Percentiles rank a stretch among this genome's conserved stretches.
phyloP scores from a whole-genome alignment of 2,329 filamentous ascomycete species.

The Xylaria hypoxylon region DNA sequence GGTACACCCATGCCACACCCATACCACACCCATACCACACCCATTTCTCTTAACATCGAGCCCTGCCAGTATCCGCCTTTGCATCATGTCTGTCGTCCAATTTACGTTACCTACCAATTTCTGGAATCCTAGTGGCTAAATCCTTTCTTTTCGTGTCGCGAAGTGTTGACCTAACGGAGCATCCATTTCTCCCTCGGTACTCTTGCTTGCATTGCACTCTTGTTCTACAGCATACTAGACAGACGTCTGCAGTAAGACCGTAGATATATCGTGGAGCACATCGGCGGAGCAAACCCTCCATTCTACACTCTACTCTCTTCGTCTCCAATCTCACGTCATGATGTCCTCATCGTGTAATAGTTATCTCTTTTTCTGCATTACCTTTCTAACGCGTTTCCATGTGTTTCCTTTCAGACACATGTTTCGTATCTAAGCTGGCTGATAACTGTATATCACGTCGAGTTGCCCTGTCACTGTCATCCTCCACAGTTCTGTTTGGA shows the following conservation, averaged over 20 bases:
- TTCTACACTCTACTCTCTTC: neutral
- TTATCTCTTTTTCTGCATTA: neutral
- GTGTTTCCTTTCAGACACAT: neutral
- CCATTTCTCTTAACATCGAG: neutral
- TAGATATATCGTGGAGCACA: slow-evolving; percentile 1
- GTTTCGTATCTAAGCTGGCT: neutral
- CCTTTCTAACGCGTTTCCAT: neutral
- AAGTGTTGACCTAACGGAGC: too few species aligned
- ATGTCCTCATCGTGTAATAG: slow-evolving; percentile 2
- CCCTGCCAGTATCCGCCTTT: neutral
- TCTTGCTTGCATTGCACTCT: neutral
- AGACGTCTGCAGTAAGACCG: neutral
- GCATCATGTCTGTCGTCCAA: slow-evolving; percentile 1
- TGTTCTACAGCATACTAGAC: neutral
- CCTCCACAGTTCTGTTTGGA: slow-evolving; percentile 33
- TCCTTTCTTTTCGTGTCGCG: too few species aligned
- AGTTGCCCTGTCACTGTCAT: neutral
- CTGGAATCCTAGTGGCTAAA: too few species aligned
- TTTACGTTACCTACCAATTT: too few species aligned
- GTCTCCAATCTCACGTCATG: slow-evolving; percentile 15
- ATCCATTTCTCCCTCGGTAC: too few species aligned
- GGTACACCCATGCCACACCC: neutral
- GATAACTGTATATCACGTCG: neutral
- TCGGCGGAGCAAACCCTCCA: slow-evolving; percentile 31
- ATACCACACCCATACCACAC: neutral